Percentiles rank a stretch among this genome's conserved stretches.
Evolutionary conservation across 331 rosid species (phyloP).

Genomic region (Ulmus americana): DNA sequence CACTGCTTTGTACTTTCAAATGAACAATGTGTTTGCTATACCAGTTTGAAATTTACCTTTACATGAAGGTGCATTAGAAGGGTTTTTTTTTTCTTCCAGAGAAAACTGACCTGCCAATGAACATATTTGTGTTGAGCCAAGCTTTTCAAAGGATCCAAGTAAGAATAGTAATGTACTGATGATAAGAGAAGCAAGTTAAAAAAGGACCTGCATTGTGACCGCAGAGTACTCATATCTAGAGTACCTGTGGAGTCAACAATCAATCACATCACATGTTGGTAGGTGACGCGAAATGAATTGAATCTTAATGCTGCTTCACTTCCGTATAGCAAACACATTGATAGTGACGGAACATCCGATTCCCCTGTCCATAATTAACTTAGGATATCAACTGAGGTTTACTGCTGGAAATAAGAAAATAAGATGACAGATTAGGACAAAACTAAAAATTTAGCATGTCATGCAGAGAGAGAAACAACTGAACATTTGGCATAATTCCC

Average conservation of each 20-base stretch:
- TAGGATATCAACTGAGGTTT: neutral
- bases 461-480: neutral
- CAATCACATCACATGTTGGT: conserved; percentile 1
- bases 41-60: conserved; percentile 1
- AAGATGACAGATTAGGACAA: neutral
- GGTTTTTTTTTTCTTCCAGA: neutral
- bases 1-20: too few relatives aligned
- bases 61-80: neutral
- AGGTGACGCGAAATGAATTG: neutral
- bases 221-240: neutral
- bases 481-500: neutral
- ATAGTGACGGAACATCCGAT: neutral
- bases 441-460: too few relatives aligned
- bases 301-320: neutral
- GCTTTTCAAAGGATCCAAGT: neutral
- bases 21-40: neutral
- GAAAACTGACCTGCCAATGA: neutral
- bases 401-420: neutral
- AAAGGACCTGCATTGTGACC: neutral
- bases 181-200: neutral
- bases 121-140: neutral
- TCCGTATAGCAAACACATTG: neutral
- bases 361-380: neutral
- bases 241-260: neutral
- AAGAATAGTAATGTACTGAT: neutral